Evolutionary conservation across 306 rosid species (phyloP).

Genomic region (Cicer yamashitae): DNA sequence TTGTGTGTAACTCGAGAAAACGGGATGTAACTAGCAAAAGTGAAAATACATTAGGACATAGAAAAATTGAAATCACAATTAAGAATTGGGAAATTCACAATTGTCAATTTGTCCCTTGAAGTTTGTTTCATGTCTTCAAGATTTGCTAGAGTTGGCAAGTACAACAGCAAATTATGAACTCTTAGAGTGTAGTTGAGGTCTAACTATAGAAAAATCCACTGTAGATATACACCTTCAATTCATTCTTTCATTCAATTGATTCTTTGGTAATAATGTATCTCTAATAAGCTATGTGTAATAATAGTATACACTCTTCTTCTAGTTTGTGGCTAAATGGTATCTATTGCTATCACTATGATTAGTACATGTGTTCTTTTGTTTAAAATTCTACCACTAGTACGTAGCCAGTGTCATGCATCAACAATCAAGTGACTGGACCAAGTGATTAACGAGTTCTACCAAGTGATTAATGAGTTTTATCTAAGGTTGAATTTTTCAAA

Average conservation of each 20-base stretch:
- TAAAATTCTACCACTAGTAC: background rate
- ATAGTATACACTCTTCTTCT: constrained; percentile 39
- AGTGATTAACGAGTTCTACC: too few relatives aligned
- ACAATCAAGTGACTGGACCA: too few relatives aligned
- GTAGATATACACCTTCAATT: constrained; percentile 51
- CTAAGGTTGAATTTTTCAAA: too few relatives aligned
- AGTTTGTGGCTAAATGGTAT: constrained; percentile 13
- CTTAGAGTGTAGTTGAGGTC: constrained; percentile 46
- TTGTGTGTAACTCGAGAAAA: too few relatives aligned
- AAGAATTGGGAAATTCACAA: background rate
- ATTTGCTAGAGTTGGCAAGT: constrained; percentile 27
- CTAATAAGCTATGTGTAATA: constrained; percentile 25
- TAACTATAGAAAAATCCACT: constrained; percentile 41
- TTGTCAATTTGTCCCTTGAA: background rate
- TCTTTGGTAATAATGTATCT: constrained; percentile 46
- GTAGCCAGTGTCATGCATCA: too few relatives aligned
- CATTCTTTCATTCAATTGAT: constrained; percentile 64
- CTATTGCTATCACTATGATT: background rate
- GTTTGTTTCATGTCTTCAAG: constrained; percentile 34
- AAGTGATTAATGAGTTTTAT: too few relatives aligned
- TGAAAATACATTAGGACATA: constrained; percentile 7
- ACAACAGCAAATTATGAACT: constrained; percentile 5
- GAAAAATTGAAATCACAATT: too few relatives aligned
- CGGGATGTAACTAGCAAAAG: too few relatives aligned
- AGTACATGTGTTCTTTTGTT: background rate